Evolutionary conservation across 768 basidiomycete species (phyloP).

Genomic region (Albatrellus ellisii): DNA sequence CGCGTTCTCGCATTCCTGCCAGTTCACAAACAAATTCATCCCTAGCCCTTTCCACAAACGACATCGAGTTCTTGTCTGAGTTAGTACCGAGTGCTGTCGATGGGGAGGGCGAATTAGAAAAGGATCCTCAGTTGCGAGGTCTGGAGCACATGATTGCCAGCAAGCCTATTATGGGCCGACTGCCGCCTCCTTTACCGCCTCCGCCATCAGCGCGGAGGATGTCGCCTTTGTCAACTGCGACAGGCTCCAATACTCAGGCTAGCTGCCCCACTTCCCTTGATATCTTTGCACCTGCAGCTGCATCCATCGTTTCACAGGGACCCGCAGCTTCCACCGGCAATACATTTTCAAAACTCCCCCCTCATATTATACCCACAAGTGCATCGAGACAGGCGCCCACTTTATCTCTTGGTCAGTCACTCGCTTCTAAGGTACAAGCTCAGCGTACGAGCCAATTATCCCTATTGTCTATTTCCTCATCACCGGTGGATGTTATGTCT

Average conservation of each 20-base stretch:
- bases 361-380: not conserved
- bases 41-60: conserved; percentile 63
- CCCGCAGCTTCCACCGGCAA: not conserved
- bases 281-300: not conserved
- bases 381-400: not conserved
- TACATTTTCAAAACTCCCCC: not conserved
- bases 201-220: not conserved
- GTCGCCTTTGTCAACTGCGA: not conserved
- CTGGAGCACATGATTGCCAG: conserved; percentile 31
- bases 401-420: too few species aligned
- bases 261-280: not conserved
- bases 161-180: conserved; percentile 19
- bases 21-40: conserved; percentile 31
- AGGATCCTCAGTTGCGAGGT: conserved; percentile 22
- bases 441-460: not conserved
- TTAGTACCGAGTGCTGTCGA: conserved; percentile 43
- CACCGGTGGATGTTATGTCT: not conserved
- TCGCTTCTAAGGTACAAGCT: too few species aligned
- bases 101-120: conserved; percentile 22
- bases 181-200: conserved; percentile 8
- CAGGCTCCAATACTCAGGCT: not conserved
- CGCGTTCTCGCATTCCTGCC: conserved; percentile 31
- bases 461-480: not conserved
- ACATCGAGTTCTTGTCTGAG: conserved; percentile 72
- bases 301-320: not conserved